These are phyloP conservation scores for Ichthyophthirius multifiliis DNA, from an alignment of 169 alveolate genomes.

Conservation along the genomic window DNA sequence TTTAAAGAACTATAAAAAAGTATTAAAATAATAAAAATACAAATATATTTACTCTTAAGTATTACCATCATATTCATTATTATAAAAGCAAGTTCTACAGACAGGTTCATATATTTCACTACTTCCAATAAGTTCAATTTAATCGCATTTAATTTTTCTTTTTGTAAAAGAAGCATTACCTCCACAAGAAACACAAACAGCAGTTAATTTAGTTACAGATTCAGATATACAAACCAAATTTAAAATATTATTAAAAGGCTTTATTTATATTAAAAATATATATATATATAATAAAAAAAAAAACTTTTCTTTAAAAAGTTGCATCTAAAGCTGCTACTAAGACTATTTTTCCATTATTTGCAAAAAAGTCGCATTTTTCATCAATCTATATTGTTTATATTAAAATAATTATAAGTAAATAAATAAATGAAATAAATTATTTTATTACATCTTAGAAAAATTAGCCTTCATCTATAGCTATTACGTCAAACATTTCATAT, in stretches of 20 bases:
- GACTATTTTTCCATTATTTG: slow-evolving; percentile 70
- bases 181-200: slow-evolving; percentile 66
- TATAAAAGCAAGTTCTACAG: slow-evolving; percentile 67
- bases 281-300: not conserved
- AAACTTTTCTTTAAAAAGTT: slow-evolving; percentile 56
- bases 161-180: slow-evolving; percentile 60
- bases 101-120: slow-evolving; percentile 76
- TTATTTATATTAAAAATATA: not conserved
- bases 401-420: not conserved
- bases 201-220: slow-evolving; percentile 59
- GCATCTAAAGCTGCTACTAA: slow-evolving; percentile 79
- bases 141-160: slow-evolving; percentile 54
- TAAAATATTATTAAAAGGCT: slow-evolving; percentile 55
- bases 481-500: slow-evolving; percentile 63
- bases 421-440: too few species aligned
- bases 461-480: slow-evolving; percentile 89
- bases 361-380: slow-evolving; percentile 65
- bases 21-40: too few species aligned
- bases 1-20: too few species aligned
- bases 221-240: slow-evolving; percentile 69
- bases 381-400: slow-evolving; percentile 35
- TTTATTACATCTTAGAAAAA: slow-evolving; percentile 65
- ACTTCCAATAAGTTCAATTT: slow-evolving; percentile 76
- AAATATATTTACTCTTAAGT: too few species aligned
- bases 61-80: not conserved